Base-by-base conservation (phyloP, 495 filamentous ascomycete genomes). In the Penicillium robsamsonii region DNA sequence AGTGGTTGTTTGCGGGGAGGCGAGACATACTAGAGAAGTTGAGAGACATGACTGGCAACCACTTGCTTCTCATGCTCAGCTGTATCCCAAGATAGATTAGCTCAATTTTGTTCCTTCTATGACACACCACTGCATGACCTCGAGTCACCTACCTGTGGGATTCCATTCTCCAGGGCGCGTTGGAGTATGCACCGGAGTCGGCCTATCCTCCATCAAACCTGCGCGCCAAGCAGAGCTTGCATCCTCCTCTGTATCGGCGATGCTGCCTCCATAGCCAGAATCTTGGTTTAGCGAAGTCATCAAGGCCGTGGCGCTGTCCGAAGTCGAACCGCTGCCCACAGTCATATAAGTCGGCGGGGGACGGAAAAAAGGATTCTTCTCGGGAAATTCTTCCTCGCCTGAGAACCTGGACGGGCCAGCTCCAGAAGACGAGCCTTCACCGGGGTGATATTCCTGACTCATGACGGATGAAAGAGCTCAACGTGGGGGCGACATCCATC, bases 221-320 rank as follows among this genome's bases (percentile, higher is more conserved):
- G 84, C 77, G 67, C 84, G 78, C 80, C 83, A 85, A 45, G 61
- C 59, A 18, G 60, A 62, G 31, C 63, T 69, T 30, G 61, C 71
- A 55, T 82, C 79, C 46, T 71, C 77, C 38, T 75, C 81, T 44
- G 75, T 57, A 35, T 76, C 81, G 25, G 72, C 67, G 30, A 86
- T 70, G 63, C 90, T 96, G 13, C 88, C 88, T 45, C 90, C 92
- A 66, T 97, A 97, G 13, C 94, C 94, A 18, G 92, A 96, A 64
- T 97, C 94, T 46, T 86, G 76, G 53, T 96, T 89, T 30, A 96
- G 67, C 42, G 85, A 76, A 68, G 83, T 70, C 77, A 87, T 78
- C 76, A 95, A 64, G 73, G 83, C 76, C 57, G 84, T 73, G 6
- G 86, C 85, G 63, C 84, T 87, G 55, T 91, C 83, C 48, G 92